Conservation (phyloP, 768 basidiomycete species). For the Chalciporus pseudorubinellus region DNA sequence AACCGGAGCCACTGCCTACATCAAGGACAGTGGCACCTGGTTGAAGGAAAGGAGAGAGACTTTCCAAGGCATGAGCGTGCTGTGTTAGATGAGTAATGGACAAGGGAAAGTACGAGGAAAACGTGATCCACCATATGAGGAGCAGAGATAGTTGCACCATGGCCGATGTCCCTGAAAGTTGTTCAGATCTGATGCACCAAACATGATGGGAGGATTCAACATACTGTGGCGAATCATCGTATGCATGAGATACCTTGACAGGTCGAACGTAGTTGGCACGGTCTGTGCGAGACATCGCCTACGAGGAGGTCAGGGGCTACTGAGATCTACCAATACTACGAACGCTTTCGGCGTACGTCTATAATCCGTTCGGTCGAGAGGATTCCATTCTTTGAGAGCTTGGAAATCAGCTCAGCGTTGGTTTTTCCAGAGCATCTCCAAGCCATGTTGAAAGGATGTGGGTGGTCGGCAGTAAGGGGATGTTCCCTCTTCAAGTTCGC, state of each 20-base stretch:
- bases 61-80: slow-evolving; percentile 85
- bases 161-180: slow-evolving; percentile 59
- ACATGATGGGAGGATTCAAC: slow-evolving; percentile 16
- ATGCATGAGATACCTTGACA: slow-evolving; percentile 49
- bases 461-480: background rate
- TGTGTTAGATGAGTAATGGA: slow-evolving; percentile 23
- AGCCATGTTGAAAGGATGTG: slow-evolving; percentile 52
- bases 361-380: slow-evolving; percentile 54
- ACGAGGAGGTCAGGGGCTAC: background rate
- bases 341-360: slow-evolving; percentile 40
- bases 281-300: slow-evolving; percentile 74
- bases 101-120: background rate
- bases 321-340: background rate
- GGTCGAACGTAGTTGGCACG: slow-evolving; percentile 62
- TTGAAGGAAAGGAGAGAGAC: slow-evolving; percentile 67
- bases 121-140: slow-evolving; percentile 79
- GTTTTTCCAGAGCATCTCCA: slow-evolving; percentile 74
- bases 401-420: slow-evolving; percentile 71
- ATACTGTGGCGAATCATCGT: slow-evolving; percentile 77
- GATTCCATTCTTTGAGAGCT: slow-evolving; percentile 55
- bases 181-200: background rate
- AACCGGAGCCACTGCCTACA: slow-evolving; percentile 87
- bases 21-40: slow-evolving; percentile 81
- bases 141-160: slow-evolving; percentile 91
- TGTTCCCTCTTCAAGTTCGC: too few species aligned